A percentile compares a stretch with the other conserved stretches of the same genome.
phyloP scores from a whole-genome alignment of 495 filamentous ascomycete species.

The Podospora didyma region DNA sequence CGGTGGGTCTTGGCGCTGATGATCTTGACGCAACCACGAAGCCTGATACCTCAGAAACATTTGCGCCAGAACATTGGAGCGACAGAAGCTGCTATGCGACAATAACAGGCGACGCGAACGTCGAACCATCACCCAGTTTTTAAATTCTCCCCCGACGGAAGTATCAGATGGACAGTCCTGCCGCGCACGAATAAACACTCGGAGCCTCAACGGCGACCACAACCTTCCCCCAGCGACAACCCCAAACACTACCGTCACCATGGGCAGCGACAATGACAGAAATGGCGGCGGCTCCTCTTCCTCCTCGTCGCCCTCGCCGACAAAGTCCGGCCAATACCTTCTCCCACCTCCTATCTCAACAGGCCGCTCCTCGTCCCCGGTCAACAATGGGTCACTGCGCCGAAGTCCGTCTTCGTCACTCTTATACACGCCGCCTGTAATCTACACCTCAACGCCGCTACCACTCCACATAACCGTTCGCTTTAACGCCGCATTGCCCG shows the following conservation, averaged over 20 bases:
- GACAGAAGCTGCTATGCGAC: too few relatives aligned
- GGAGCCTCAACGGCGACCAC: too few relatives aligned
- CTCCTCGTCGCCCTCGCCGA: slow-evolving; percentile 15
- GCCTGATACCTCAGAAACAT: too few relatives aligned
- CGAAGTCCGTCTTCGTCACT: slow-evolving; percentile 5
- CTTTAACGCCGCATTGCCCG: slow-evolving; percentile 79
- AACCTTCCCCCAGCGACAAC: too few relatives aligned
- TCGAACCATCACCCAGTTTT: too few relatives aligned
- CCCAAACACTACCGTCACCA: slow-evolving; percentile 1
- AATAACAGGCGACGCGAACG: too few relatives aligned
- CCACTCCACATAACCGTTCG: slow-evolving; percentile 74
- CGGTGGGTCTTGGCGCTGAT: neutral
- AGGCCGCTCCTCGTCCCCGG: too few relatives aligned
- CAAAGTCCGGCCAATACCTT: slow-evolving; percentile 5
- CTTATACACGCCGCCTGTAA: slow-evolving; percentile 3
- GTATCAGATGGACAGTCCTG: too few relatives aligned
- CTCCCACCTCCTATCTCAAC: neutral
- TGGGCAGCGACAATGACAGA: slow-evolving; percentile 8
- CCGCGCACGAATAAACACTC: too few relatives aligned
- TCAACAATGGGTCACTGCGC: slow-evolving; percentile 2
- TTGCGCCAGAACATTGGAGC: too few relatives aligned
- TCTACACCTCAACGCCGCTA: slow-evolving; percentile 17
- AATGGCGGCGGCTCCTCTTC: slow-evolving; percentile 16
- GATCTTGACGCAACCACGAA: neutral
- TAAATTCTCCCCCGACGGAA: too few relatives aligned